These are phyloP conservation scores for Plasmodium yoelii DNA, from an alignment of 169 alveolate species.

Conservation along the genomic window DNA sequence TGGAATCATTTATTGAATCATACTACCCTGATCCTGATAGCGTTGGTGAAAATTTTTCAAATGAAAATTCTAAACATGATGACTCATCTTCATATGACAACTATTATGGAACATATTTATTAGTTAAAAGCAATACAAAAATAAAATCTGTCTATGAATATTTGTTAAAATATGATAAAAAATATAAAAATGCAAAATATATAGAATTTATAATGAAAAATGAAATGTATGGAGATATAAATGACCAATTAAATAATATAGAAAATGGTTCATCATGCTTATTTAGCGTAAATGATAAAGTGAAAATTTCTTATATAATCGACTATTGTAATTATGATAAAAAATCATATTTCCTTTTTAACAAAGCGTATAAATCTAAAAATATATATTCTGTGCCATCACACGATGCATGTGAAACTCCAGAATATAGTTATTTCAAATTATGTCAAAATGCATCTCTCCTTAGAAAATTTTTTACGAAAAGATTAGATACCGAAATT, in stretches of 20 bases:
- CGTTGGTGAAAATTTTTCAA: not conserved
- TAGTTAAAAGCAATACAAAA: constrained; percentile 6
- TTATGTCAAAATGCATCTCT: constrained; percentile 42
- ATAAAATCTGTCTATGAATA: constrained; percentile 28
- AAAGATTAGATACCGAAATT: not conserved
- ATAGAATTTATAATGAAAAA: constrained; percentile 53
- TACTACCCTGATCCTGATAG: not conserved
- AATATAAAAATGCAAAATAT: constrained; percentile 9
- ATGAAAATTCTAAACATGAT: not conserved
- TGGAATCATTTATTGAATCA: not conserved
- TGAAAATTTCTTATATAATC: constrained; percentile 14
- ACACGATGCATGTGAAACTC: not conserved
- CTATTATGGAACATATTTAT: constrained; percentile 39
- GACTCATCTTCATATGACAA: not conserved
- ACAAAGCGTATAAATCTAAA: constrained; percentile 29
- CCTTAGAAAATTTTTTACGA: constrained; percentile 17
- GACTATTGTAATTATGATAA: constrained; percentile 58
- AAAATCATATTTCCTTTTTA: constrained; percentile 19
- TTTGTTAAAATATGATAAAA: not conserved
- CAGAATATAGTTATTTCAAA: constrained; percentile 27
- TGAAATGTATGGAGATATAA: constrained; percentile 18
- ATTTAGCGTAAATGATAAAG: constrained; percentile 19
- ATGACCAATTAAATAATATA: constrained; percentile 37
- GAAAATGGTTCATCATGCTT: constrained; percentile 22
- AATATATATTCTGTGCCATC: constrained; percentile 1